These are phyloP conservation scores for Candida pseudoviswanathii DNA, from an alignment of 1,139 yeast species.

Conservation along the genomic window DNA sequence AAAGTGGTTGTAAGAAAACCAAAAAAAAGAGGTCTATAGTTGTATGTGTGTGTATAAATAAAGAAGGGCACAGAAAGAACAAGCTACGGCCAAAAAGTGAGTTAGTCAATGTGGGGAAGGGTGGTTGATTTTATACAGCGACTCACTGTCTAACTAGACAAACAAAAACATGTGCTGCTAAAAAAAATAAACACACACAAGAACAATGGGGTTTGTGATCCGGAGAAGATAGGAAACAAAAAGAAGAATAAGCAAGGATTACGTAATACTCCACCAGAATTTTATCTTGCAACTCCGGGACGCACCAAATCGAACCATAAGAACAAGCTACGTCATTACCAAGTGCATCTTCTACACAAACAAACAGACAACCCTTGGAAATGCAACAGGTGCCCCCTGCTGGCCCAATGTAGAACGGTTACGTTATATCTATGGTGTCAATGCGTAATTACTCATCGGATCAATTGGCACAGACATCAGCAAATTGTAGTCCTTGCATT, in stretches of 20 bases:
- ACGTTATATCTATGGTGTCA: neutral
- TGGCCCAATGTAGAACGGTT: too few relatives aligned
- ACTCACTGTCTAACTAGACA: too few relatives aligned
- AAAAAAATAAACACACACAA: neutral
- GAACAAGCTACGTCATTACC: neutral
- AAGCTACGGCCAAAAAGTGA: neutral
- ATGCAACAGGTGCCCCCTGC: too few relatives aligned
- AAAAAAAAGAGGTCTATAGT: neutral
- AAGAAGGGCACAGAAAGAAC: neutral
- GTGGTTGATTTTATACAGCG: neutral
- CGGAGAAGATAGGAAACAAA: constrained; percentile 4
- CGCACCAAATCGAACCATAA: neutral
- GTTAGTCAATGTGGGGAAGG: neutral
- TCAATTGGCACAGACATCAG: neutral
- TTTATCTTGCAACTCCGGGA: too few relatives aligned
- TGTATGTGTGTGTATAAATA: neutral
- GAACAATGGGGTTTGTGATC: neutral
- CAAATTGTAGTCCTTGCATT: constrained; percentile 1
- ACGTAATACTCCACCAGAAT: neutral
- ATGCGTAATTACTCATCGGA: neutral
- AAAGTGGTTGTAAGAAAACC: neutral
- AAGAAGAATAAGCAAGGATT: neutral
- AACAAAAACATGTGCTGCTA: constrained; percentile 2
- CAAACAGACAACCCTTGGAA: too few relatives aligned
- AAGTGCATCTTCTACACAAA: too few relatives aligned